phyloP scores from a whole-genome alignment of 2,329 filamentous ascomycete genomes.

The Botrytis elliptica region DNA sequence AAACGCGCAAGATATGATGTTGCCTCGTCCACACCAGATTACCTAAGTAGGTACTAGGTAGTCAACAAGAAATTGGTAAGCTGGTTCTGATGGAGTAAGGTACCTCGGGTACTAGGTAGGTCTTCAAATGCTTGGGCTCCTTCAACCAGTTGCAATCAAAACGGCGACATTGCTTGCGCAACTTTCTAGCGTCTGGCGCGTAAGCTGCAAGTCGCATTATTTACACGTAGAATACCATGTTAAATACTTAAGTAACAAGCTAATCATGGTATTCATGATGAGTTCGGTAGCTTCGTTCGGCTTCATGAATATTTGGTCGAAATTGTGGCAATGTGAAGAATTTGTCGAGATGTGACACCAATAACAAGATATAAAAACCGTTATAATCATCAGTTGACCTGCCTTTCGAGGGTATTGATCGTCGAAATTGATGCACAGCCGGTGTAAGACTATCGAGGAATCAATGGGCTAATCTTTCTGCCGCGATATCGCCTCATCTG shows the following conservation, averaged over 20 bases:
- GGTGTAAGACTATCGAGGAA: neutral
- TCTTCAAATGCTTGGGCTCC: neutral
- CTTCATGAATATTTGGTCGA: neutral
- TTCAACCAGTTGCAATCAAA: neutral
- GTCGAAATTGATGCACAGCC: neutral
- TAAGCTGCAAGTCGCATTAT: neutral
- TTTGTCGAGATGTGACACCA: neutral
- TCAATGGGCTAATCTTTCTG: neutral
- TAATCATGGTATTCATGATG: neutral
- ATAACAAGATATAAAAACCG: neutral
- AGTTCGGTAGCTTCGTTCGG: neutral
- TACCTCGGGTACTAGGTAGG: too few relatives aligned
- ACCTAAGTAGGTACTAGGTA: neutral
- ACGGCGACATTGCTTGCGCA: neutral
- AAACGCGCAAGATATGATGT: neutral
- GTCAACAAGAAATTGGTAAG: neutral
- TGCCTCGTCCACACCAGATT: neutral
- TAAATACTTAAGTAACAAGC: neutral
- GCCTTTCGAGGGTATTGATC: neutral
- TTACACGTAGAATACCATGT: neutral
- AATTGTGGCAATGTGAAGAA: neutral
- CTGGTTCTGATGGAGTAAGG: neutral
- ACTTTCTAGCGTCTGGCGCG: neutral
- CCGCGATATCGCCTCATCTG: neutral
- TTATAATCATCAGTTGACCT: neutral